These are phyloP conservation scores for Pyrenochaeta sp. DNA, from an alignment of 2,329 filamentous ascomycete genomes.

Conservation along the genomic window DNA sequence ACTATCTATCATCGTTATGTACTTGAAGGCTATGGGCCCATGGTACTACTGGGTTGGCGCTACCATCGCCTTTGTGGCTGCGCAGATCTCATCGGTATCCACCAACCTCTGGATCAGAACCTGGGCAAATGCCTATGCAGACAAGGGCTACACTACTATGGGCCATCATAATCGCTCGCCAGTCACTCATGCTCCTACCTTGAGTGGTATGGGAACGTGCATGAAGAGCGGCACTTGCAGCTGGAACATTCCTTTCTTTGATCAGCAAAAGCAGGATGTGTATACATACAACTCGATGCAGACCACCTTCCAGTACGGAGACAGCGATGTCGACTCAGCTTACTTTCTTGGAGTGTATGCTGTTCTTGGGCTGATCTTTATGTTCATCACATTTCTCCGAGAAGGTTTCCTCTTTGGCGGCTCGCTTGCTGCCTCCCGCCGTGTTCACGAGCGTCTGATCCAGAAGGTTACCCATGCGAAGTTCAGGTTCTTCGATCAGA, in stretches of 20 bases:
- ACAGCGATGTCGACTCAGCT: conserved; percentile 72
- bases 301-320: conserved; percentile 47
- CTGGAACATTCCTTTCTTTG: conserved; percentile 51
- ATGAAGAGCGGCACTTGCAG: conserved; percentile 60
- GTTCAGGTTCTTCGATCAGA: conserved; percentile 98
- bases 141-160: conserved; percentile 49
- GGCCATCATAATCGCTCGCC: conserved; percentile 44
- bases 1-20: conserved; percentile 83
- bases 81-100: conserved; percentile 85
- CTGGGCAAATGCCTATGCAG: conserved; percentile 89
- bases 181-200: conserved; percentile 53
- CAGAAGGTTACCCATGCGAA: conserved; percentile 82
- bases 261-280: conserved; percentile 30
- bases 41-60: conserved; percentile 95
- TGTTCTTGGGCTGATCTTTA: conserved; percentile 76
- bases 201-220: conserved; percentile 56
- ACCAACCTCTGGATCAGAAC: conserved; percentile 94
- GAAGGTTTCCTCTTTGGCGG: conserved; percentile 93
- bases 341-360: conserved; percentile 90
- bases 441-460: conserved; percentile 81
- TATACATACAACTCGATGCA: conserved; percentile 50
- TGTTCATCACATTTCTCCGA: conserved; percentile 79
- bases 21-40: conserved; percentile 88
- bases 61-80: conserved; percentile 74
- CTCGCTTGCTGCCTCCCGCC: conserved; percentile 85